phyloP scores from a whole-genome alignment of 2,329 filamentous ascomycete species.

The Verticillium alfalfae region DNA sequence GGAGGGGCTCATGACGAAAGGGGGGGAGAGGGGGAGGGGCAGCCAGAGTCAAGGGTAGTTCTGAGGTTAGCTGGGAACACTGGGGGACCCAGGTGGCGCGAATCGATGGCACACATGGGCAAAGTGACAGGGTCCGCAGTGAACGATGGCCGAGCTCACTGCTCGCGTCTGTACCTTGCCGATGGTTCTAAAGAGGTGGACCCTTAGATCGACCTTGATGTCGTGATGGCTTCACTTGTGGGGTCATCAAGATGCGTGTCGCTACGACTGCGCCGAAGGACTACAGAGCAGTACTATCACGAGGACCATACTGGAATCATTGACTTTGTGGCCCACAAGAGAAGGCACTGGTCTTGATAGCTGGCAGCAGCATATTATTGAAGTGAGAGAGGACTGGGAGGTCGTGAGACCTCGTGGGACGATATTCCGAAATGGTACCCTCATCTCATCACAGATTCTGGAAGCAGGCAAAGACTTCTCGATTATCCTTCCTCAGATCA shows the following conservation, averaged over 20 bases:
- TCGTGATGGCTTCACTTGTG: conserved; percentile 1
- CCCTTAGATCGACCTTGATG: background rate
- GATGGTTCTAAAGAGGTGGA: background rate
- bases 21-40: conserved; percentile 13
- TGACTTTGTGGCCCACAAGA: no score
- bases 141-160: background rate
- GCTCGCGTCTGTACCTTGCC: background rate
- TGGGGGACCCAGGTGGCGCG: background rate
- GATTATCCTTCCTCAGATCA: background rate
- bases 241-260: background rate
- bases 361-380: no score
- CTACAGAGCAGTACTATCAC: no score
- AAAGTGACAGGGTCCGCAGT: background rate
- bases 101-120: conserved; percentile 1
- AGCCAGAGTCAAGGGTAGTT: background rate
- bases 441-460: background rate
- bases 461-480: background rate
- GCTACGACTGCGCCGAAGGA: no score
- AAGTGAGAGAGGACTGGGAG: no score
- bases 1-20: background rate
- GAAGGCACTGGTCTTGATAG: no score
- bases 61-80: background rate
- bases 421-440: no score
- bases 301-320: no score
- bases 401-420: no score